These are phyloP conservation scores for Capsella rubella DNA, from an alignment of 441 rosid species.

Conservation along the genomic window DNA sequence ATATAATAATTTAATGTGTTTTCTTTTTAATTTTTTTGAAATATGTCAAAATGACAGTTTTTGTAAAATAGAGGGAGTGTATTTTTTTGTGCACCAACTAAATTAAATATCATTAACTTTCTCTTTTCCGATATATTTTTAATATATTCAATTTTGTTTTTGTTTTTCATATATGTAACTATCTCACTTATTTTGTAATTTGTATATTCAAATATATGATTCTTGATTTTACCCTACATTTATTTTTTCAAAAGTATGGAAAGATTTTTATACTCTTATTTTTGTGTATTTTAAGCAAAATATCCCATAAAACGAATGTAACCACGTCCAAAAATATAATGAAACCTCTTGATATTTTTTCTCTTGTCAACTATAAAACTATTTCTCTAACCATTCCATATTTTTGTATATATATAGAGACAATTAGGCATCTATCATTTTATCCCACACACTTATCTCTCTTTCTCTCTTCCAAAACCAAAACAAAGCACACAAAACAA, in stretches of 20 bases:
- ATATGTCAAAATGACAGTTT: too few species aligned
- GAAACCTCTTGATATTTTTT: not conserved
- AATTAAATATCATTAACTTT: too few species aligned
- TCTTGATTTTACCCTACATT: not conserved
- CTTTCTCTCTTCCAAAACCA: constrained; percentile 11
- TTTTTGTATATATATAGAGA: constrained; percentile 4
- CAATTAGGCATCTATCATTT: constrained; percentile 5
- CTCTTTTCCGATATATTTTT: too few species aligned
- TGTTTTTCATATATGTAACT: too few species aligned
- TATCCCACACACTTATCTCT: constrained; percentile 19
- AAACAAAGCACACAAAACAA: not conserved
- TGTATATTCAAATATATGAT: not conserved
- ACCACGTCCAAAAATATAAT: too few species aligned
- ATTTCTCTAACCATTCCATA: not conserved
- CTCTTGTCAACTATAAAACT: not conserved
- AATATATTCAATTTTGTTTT: too few species aligned
- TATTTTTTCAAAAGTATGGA: not conserved
- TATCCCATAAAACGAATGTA: not conserved
- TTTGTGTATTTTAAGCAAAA: not conserved
- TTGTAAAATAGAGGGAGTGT: too few species aligned
- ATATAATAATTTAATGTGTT: too few species aligned
- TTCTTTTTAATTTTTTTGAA: too few species aligned
- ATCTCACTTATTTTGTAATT: too few species aligned
- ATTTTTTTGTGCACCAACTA: too few species aligned
- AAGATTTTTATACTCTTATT: not conserved